Evolutionary conservation across 805 yeast genomes (phyloP).

Genomic region (Clavispora vitiphila): DNA sequence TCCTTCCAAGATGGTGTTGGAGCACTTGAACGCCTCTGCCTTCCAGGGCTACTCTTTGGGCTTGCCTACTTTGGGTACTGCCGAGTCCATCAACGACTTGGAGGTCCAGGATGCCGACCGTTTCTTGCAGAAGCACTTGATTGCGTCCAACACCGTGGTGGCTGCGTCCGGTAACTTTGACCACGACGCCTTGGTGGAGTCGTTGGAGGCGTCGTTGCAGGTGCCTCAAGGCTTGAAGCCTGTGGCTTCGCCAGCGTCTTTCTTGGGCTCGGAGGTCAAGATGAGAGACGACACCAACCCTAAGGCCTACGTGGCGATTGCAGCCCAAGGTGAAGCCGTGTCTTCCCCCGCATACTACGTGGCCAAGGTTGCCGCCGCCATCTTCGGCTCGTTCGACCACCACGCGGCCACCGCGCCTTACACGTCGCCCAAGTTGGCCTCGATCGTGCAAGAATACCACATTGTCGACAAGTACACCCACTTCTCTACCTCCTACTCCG

Average conservation of each 20-base stretch:
- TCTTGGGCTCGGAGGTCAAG: slow-evolving; percentile 84
- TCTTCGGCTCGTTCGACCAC: slow-evolving; percentile 50
- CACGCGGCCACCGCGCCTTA: slow-evolving; percentile 45
- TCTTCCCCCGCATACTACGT: slow-evolving; percentile 61
- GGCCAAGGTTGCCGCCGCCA: slow-evolving; percentile 69
- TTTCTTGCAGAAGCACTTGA: slow-evolving; percentile 53
- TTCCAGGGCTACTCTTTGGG: slow-evolving; percentile 82
- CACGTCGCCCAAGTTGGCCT: slow-evolving; percentile 65
- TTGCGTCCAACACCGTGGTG: slow-evolving; percentile 60
- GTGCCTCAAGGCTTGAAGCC: slow-evolving; percentile 50
- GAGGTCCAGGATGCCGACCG: slow-evolving; percentile 53
- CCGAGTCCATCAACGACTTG: slow-evolving; percentile 56
- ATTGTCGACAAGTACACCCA: slow-evolving; percentile 68
- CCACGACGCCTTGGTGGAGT: slow-evolving; percentile 66
- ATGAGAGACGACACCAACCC: slow-evolving; percentile 85
- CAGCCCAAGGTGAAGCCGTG: slow-evolving; percentile 66
- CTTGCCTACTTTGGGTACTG: slow-evolving; percentile 71
- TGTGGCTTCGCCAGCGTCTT: slow-evolving; percentile 48
- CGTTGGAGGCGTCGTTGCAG: slow-evolving; percentile 49
- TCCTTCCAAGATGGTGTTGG: slow-evolving; percentile 55
- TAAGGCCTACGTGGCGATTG: slow-evolving; percentile 71
- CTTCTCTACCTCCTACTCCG: slow-evolving; percentile 68
- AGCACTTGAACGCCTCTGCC: slow-evolving; percentile 78
- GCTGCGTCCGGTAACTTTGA: slow-evolving; percentile 67
- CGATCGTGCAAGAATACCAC: slow-evolving; percentile 65